Evolutionary conservation across 2,329 filamentous ascomycete species (phyloP).

Genomic region (Ilyonectria robusta): DNA sequence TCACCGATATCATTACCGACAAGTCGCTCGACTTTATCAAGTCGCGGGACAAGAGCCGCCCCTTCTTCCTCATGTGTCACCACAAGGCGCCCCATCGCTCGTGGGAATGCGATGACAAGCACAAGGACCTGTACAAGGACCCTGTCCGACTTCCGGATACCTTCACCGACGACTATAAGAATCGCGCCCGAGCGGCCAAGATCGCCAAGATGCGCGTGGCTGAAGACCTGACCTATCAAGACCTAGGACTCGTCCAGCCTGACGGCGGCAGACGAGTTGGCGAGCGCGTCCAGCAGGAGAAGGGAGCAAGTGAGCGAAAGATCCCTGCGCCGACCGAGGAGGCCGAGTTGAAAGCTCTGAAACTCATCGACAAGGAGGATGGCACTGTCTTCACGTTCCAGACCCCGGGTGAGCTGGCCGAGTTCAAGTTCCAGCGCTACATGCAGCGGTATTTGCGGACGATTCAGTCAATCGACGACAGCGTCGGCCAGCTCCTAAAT

Average conservation of each 20-base stretch:
- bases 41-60: constrained; percentile 52
- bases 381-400: constrained; percentile 63
- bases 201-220: constrained; percentile 67
- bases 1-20: constrained; percentile 67
- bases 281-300: constrained; percentile 49
- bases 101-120: constrained; percentile 66
- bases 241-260: constrained; percentile 66
- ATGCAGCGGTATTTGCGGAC: constrained; percentile 69
- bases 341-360: constrained; percentile 34
- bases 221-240: constrained; percentile 66
- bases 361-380: constrained; percentile 61
- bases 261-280: constrained; percentile 61
- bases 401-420: constrained; percentile 57
- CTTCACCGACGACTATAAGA: constrained; percentile 68
- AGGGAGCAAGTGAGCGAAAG: constrained; percentile 46
- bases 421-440: constrained; percentile 71
- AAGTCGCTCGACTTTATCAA: constrained; percentile 61
- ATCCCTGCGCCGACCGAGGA: constrained; percentile 38
- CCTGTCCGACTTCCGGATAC: constrained; percentile 64
- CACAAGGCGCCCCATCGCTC: constrained; percentile 68
- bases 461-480: constrained; percentile 67
- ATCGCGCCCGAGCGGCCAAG: constrained; percentile 63
- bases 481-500: constrained; percentile 63
- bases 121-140: constrained; percentile 64
- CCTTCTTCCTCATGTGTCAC: constrained; percentile 70